A percentile compares a stretch with the other conserved stretches of the same genome.
Conservation (phyloP, 345 rosid genomes). For the Eutrema yunnanense region DNA sequence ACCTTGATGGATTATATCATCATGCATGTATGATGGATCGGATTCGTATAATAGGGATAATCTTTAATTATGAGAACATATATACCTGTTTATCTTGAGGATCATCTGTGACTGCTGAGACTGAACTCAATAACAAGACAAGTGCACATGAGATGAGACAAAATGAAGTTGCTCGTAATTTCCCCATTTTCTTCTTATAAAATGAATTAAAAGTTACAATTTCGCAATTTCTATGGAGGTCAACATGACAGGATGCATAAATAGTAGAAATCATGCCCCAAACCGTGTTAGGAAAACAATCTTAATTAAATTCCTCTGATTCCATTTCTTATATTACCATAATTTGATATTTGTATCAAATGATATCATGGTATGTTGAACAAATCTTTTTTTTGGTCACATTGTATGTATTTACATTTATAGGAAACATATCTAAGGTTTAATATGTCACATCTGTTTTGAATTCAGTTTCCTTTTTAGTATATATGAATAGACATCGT, state of each 20-base stretch:
- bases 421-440: too few species aligned
- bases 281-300: too few species aligned
- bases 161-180: not conserved
- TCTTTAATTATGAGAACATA: not conserved
- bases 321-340: too few species aligned
- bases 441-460: too few species aligned
- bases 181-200: not conserved
- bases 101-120: not conserved
- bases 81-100: not conserved
- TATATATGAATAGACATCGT: too few species aligned
- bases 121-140: not conserved
- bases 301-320: too few species aligned
- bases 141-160: not conserved
- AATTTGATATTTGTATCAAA: too few species aligned
- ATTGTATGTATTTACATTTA: too few species aligned
- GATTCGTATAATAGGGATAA: not conserved
- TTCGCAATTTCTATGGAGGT: not conserved
- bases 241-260: not conserved
- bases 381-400: too few species aligned
- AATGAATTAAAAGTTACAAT: not conserved
- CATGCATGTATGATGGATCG: not conserved
- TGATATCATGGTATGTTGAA: too few species aligned
- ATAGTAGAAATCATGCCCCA: too few species aligned
- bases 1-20: conserved; percentile 15
- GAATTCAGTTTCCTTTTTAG: too few species aligned